phyloP scores from a whole-genome alignment of 2,329 filamentous ascomycete genomes.

The Fonsecaea pugnacius region DNA sequence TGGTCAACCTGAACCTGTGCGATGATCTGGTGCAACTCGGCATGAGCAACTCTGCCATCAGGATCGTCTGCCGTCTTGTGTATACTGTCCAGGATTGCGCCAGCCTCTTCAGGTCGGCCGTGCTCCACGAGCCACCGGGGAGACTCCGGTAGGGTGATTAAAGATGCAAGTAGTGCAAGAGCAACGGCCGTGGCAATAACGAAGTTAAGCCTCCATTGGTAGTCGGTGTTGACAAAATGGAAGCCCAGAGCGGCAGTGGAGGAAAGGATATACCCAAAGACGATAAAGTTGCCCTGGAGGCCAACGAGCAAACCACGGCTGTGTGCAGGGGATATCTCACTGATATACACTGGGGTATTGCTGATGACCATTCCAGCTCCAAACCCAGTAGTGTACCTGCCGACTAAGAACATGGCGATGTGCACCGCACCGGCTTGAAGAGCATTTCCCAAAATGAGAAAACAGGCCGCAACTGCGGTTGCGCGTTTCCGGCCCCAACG shows the following conservation, averaged over 20 bases:
- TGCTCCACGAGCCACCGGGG: constrained; percentile 39
- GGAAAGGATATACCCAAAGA: constrained; percentile 38
- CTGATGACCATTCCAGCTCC: constrained; percentile 32
- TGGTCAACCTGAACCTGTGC: constrained; percentile 39
- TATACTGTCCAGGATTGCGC: constrained; percentile 33
- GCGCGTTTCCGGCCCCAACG: constrained; percentile 35
- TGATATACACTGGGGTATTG: constrained; percentile 49
- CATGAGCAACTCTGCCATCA: constrained; percentile 36
- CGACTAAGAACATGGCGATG: constrained; percentile 29
- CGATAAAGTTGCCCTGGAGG: constrained; percentile 39
- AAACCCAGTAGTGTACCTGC: constrained; percentile 28
- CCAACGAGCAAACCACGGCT: constrained; percentile 24
- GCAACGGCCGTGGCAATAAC: constrained; percentile 9
- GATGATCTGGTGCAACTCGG: constrained; percentile 40
- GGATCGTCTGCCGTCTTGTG: constrained; percentile 38
- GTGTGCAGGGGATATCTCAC: constrained; percentile 57
- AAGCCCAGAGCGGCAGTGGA: constrained; percentile 36
- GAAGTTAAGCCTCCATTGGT: constrained; percentile 38
- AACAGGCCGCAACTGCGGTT: constrained; percentile 28
- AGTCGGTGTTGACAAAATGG: constrained; percentile 33
- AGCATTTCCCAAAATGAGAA: constrained; percentile 32
- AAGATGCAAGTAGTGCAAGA: constrained; percentile 7
- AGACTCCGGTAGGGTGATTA: constrained; percentile 35
- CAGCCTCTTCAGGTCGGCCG: constrained; percentile 34
- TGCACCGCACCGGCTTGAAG: constrained; percentile 33